phyloP scores from a whole-genome alignment of 1,139 yeast species.

The Taphrina flavorubra region DNA sequence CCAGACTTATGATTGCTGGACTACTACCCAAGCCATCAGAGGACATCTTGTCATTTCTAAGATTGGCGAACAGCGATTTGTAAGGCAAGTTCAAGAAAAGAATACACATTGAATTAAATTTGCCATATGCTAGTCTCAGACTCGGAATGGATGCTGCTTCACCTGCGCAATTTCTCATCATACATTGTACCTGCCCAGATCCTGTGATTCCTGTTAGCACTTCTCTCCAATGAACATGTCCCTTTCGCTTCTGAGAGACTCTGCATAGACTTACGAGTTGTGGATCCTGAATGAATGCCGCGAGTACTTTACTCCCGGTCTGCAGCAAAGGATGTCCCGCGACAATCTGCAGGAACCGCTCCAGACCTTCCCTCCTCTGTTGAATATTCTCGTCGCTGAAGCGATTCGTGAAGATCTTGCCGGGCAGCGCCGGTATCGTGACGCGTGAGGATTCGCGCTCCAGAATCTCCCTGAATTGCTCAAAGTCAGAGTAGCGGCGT shows the following conservation, averaged over 20 bases:
- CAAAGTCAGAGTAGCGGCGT: conserved; percentile 90
- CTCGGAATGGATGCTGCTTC: too few relatives aligned
- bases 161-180: neutral
- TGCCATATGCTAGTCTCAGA: conserved; percentile 5
- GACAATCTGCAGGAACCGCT: conserved; percentile 75
- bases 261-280: conserved; percentile 60
- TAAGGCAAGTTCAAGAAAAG: too few relatives aligned
- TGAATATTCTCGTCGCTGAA: conserved; percentile 86
- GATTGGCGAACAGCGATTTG: too few relatives aligned
- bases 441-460: conserved; percentile 80
- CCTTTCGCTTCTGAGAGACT: neutral
- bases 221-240: neutral
- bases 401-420: conserved; percentile 74
- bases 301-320: conserved; percentile 81
- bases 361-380: conserved; percentile 80
- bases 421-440: conserved; percentile 85
- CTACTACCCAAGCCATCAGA: too few relatives aligned
- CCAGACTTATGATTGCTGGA: too few relatives aligned
- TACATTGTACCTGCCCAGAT: conserved; percentile 27
- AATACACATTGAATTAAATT: neutral
- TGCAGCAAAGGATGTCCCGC: conserved; percentile 95
- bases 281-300: conserved; percentile 87
- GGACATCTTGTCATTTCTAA: too few relatives aligned
- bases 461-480: conserved; percentile 71
- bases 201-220: neutral